These are phyloP conservation scores for Lyophyllum semitale DNA, from an alignment of 768 basidiomycete species.

Conservation along the genomic window DNA sequence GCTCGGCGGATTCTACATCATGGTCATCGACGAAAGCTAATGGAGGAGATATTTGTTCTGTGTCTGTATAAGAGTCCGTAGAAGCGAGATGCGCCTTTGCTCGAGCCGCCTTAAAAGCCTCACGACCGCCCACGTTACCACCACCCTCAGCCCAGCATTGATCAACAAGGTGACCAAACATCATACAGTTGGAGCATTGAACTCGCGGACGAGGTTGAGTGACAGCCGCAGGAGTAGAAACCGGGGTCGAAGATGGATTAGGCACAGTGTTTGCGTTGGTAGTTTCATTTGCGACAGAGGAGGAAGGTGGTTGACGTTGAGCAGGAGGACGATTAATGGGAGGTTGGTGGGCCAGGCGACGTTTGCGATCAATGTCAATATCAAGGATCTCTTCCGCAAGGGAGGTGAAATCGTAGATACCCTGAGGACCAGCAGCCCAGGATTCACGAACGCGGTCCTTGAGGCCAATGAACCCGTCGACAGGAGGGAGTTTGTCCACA, in stretches of 20 bases:
- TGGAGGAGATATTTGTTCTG: neutral
- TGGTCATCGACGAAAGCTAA: neutral
- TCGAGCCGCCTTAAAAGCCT: neutral
- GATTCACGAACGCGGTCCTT: neutral
- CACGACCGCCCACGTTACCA: neutral
- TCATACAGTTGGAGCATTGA: slow-evolving; percentile 1
- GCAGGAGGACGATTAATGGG: neutral
- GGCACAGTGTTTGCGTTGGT: neutral
- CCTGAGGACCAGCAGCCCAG: neutral
- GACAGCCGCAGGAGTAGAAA: neutral
- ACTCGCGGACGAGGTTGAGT: neutral
- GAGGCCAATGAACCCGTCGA: neutral
- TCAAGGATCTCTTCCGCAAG: neutral
- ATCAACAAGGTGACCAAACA: neutral
- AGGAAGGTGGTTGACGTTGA: neutral
- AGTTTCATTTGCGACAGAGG: no score
- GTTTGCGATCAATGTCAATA: neutral
- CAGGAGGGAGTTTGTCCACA: neutral
- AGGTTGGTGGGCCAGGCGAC: neutral
- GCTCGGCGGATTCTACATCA: neutral
- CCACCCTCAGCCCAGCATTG: slow-evolving; percentile 5
- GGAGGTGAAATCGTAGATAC: neutral
- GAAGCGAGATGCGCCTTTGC: neutral
- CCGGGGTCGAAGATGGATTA: neutral
- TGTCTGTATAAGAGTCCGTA: neutral